Conservation (phyloP, 345 rosid genomes). For the Melaleuca alternifolia region DNA sequence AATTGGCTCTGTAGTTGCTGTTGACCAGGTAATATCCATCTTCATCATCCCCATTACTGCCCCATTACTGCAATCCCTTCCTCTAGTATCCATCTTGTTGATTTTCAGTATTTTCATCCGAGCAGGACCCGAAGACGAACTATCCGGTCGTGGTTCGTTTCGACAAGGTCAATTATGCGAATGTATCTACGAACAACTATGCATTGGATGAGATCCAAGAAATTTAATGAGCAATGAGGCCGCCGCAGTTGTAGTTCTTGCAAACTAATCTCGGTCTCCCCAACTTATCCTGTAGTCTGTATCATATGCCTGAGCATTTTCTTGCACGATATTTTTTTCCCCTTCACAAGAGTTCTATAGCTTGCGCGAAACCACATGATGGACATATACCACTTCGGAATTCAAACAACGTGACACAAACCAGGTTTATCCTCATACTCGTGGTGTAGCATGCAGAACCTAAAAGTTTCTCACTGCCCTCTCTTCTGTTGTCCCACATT, state of each 20-base stretch:
- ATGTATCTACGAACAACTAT: slow-evolving; percentile 91
- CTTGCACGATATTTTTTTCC: neutral
- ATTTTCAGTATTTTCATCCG: neutral
- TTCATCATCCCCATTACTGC: neutral
- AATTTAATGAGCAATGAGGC: slow-evolving; percentile 25
- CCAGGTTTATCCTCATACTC: neutral
- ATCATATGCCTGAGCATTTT: neutral
- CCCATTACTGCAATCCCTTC: neutral
- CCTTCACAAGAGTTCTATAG: neutral
- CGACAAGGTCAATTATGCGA: slow-evolving; percentile 78
- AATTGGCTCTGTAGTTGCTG: slow-evolving; percentile 74
- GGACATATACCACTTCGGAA: neutral
- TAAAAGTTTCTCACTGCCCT: neutral
- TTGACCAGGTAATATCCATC: slow-evolving; percentile 52
- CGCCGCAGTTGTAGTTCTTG: neutral
- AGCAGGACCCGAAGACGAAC: slow-evolving; percentile 68
- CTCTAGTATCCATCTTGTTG: neutral
- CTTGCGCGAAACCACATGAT: neutral
- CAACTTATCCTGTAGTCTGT: neutral
- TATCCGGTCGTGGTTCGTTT: slow-evolving; percentile 96
- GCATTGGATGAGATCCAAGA: slow-evolving; percentile 85
- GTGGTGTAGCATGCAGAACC: neutral
- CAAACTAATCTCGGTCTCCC: neutral
- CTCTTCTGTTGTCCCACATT: neutral
- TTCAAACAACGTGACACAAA: neutral